Base-by-base conservation (phyloP, 106 monocot genomes). In the Acorus gramineus region DNA sequence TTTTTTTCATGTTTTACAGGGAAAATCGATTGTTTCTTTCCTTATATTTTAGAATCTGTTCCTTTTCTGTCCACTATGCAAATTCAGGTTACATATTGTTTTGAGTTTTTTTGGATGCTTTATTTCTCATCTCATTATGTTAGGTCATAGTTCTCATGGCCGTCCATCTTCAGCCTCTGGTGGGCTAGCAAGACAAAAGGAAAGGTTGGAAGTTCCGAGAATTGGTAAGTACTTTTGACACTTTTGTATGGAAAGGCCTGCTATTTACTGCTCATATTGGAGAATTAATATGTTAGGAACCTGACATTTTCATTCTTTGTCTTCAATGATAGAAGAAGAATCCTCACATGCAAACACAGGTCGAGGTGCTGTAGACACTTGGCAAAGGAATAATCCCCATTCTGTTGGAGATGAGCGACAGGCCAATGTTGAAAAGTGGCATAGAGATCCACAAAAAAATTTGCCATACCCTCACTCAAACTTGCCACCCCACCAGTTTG, bases 401-500 rank as follows among this genome's bases (percentile, higher is more conserved):
- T 49, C 50, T 69, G 28, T 13, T 49, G 74, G 68, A 54, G 69
- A 55, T 65, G 63, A 44, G 64, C 43, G 50, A 11, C 42, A 62
- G 56, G 57, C 61, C 44, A 72, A 65, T 57, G 63, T 56, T 60
- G 82, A 71, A 11, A 75, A 76, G 64, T 86, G 75, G 82, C 68
- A 78, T 11, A 74, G 61, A 55, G 77, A 94, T 47, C 73, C 57
- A 55, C 76, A 74, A 8, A 57, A 51, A 10, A 13, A 58, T 42
- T 79, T 70, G 10, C 66, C 67, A 62, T 74, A 75, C 48, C 63
- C 74, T 44, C 73, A 64, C 70, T 50, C 57, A 50, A 79, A 65
- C 61, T 49, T 73, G 60, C 62, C 77, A 47, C 68, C 73, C 52
- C 81, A 66, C 8, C 83, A 81, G 5, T 78, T 70, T 71, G 78